Percentiles rank a stretch among this genome's conserved stretches.
Conservation (phyloP, 2,329 filamentous ascomycete genomes). For the Colletotrichum eremochloae region DNA sequence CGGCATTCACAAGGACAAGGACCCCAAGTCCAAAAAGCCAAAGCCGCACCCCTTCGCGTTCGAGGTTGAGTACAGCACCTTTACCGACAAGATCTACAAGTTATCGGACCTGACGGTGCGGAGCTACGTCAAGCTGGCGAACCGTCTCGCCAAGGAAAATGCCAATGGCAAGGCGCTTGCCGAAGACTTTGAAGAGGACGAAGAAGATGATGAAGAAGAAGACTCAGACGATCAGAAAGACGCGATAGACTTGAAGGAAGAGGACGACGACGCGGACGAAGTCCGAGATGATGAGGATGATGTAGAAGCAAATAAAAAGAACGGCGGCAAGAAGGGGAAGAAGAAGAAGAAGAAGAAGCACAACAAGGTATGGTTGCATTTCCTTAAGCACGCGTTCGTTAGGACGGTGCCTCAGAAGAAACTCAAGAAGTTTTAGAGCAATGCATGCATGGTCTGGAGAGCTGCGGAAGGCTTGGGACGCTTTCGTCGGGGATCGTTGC, state of each 20-base stretch:
- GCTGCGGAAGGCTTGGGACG: neutral
- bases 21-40: slow-evolving; percentile 65
- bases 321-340: slow-evolving; percentile 59
- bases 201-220: slow-evolving; percentile 44
- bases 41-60: slow-evolving; percentile 76
- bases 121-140: slow-evolving; percentile 84
- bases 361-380: slow-evolving; percentile 82
- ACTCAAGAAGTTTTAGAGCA: slow-evolving; percentile 61
- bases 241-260: slow-evolving; percentile 47
- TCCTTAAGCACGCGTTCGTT: slow-evolving; percentile 84
- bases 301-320: slow-evolving; percentile 58
- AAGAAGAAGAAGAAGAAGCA: slow-evolving; percentile 65
- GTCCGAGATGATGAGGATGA: slow-evolving; percentile 46
- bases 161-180: slow-evolving; percentile 42
- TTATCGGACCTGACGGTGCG: slow-evolving; percentile 87
- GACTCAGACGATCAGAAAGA: slow-evolving; percentile 46
- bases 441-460: neutral
- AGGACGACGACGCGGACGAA: slow-evolving; percentile 46
- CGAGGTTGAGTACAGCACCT: slow-evolving; percentile 89
- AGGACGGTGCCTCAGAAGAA: slow-evolving; percentile 77
- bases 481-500: neutral
- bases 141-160: slow-evolving; percentile 74
- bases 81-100: slow-evolving; percentile 79
- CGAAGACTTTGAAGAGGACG: slow-evolving; percentile 48
- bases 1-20: slow-evolving; percentile 73